Evolutionary conservation across 108 stramenopile species (phyloP).

Genomic region (Conticribra guillardii): DNA sequence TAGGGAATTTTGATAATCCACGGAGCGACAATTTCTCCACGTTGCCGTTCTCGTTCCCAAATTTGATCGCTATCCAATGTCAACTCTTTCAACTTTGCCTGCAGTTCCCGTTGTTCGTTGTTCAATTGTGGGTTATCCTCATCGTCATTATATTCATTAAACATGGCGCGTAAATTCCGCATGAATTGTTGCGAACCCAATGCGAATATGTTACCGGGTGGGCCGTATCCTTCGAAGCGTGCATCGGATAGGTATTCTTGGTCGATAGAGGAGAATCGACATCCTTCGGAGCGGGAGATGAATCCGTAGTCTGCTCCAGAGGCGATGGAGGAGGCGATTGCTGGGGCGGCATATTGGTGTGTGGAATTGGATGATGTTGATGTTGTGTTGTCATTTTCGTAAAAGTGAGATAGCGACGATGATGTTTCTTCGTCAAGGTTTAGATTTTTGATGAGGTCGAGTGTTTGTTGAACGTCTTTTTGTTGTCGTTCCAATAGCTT

Average conservation of each 20-base stretch:
- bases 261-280: constrained; percentile 22
- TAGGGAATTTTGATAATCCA: constrained; percentile 67
- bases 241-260: constrained; percentile 14
- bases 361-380: constrained; percentile 5
- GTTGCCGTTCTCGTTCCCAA: constrained; percentile 59
- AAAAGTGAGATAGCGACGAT: no score
- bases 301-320: constrained; percentile 67
- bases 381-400: constrained; percentile 5
- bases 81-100: constrained; percentile 41
- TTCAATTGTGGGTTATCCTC: constrained; percentile 35
- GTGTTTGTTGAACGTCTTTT: constrained; percentile 49
- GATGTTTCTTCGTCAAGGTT: constrained; percentile 19
- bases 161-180: constrained; percentile 66
- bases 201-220: constrained; percentile 57
- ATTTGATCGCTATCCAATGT: constrained; percentile 59
- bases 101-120: constrained; percentile 40
- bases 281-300: constrained; percentile 64
- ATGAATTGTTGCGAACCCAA: constrained; percentile 63
- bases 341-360: not conserved
- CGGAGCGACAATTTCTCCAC: constrained; percentile 57
- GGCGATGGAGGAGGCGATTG: constrained; percentile 52
- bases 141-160: constrained; percentile 63
- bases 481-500: constrained; percentile 57
- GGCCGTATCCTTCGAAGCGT: constrained; percentile 55
- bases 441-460: constrained; percentile 43